A percentile compares a stretch with the other conserved stretches of the same genome.
Evolutionary conservation across 2,329 filamentous ascomycete species (phyloP).

Genomic region (Simplicillium aogashimaense): DNA sequence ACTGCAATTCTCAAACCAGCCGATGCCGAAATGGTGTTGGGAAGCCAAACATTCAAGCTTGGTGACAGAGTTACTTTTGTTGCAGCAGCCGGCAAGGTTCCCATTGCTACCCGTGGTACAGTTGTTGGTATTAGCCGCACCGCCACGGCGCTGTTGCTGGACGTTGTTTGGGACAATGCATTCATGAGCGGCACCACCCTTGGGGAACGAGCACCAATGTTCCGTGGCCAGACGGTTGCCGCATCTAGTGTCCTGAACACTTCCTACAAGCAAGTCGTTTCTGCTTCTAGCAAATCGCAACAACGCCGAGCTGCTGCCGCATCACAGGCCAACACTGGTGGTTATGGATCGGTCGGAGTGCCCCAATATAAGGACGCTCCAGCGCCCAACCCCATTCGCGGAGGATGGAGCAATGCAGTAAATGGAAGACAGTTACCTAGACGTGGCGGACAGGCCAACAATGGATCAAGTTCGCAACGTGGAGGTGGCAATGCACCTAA

Average conservation of each 20-base stretch:
- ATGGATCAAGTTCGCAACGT: slow-evolving; percentile 14
- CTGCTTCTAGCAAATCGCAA: slow-evolving; percentile 41
- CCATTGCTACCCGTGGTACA: slow-evolving; percentile 83
- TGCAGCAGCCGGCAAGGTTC: slow-evolving; percentile 86
- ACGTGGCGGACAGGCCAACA: slow-evolving; percentile 26
- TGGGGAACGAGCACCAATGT: slow-evolving; percentile 80
- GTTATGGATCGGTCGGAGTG: slow-evolving; percentile 48
- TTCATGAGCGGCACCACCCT: slow-evolving; percentile 97
- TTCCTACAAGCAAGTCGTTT: slow-evolving; percentile 70
- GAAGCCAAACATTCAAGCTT: slow-evolving; percentile 71
- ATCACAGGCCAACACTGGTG: slow-evolving; percentile 40
- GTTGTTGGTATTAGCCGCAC: slow-evolving; percentile 93
- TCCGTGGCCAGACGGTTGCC: slow-evolving; percentile 87
- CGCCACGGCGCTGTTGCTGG: slow-evolving; percentile 69
- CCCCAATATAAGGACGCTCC: slow-evolving; percentile 52
- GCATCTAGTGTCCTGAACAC: slow-evolving; percentile 84
- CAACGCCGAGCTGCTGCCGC: slow-evolving; percentile 40
- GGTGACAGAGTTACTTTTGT: slow-evolving; percentile 92
- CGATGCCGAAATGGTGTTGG: slow-evolving; percentile 87
- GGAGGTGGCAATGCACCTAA: slow-evolving; percentile 27
- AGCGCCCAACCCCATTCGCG: slow-evolving; percentile 43
- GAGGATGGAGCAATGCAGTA: slow-evolving; percentile 47
- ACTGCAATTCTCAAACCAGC: slow-evolving; percentile 84
- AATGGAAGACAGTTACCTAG: slow-evolving; percentile 31
- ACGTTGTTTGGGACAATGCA: slow-evolving; percentile 85